A percentile compares a stretch with the other conserved stretches of the same genome.
Conservation (phyloP, 2,329 filamentous ascomycete genomes). For the Fusarium duplospermum region DNA sequence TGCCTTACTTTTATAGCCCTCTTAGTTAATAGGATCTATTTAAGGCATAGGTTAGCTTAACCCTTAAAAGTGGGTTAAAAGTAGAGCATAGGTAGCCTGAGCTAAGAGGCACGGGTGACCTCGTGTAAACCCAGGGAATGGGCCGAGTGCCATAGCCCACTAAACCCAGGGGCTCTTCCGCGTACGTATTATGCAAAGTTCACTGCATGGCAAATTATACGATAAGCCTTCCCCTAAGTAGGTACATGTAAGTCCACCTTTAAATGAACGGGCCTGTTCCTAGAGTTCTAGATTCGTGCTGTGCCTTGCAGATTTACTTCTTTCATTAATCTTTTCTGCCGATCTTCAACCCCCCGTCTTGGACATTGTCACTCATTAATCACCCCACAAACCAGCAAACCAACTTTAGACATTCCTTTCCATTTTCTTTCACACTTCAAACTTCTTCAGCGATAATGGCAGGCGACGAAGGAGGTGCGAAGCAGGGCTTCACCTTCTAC, state of each 20-base stretch:
- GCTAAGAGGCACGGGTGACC: no score
- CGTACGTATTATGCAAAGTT: background rate
- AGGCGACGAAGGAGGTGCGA: background rate
- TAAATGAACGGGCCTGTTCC: background rate
- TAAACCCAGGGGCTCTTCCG: background rate
- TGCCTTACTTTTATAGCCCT: no score
- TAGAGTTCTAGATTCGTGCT: background rate
- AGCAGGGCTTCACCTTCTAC: constrained; percentile 47
- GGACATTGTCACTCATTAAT: background rate
- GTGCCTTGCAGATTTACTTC: background rate
- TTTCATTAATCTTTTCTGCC: background rate
- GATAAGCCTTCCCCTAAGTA: background rate
- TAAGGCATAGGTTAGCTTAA: no score
- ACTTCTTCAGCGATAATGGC: background rate
- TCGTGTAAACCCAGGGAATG: no score
- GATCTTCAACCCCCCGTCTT: background rate
- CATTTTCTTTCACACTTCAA: background rate
- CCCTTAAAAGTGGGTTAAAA: no score
- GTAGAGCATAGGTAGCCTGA: no score
- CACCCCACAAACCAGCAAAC: background rate
- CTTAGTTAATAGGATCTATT: no score
- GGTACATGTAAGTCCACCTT: background rate
- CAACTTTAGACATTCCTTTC: background rate
- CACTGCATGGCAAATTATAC: background rate
- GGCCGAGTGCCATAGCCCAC: background rate